A percentile compares a stretch with the other conserved stretches of the same genome.
phyloP scores from a whole-genome alignment of 2,329 filamentous ascomycete genomes.

The Metarhizium humberi region DNA sequence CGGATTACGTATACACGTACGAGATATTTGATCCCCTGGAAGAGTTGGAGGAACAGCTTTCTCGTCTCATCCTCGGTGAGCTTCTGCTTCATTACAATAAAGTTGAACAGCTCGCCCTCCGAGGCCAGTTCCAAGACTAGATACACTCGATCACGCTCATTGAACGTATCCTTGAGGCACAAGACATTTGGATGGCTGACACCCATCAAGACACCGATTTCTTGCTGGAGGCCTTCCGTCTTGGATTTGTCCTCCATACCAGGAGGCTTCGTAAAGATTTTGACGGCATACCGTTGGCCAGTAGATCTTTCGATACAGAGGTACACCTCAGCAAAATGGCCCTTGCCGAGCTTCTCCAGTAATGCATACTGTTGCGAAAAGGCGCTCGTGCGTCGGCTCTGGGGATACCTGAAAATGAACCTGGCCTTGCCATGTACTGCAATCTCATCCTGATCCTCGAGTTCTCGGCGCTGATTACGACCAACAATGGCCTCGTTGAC shows the following conservation, averaged over 20 bases:
- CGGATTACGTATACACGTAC: conserved; percentile 42
- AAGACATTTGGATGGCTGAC: conserved; percentile 90
- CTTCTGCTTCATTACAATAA: conserved; percentile 85
- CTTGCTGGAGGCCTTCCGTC: conserved; percentile 80
- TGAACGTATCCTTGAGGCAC: conserved; percentile 90
- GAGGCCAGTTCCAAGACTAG: conserved; percentile 82
- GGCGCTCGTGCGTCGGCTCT: conserved; percentile 59
- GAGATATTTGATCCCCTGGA: conserved; percentile 90
- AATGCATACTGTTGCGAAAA: conserved; percentile 84
- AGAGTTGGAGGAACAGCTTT: conserved; percentile 82
- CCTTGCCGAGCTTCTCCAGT: conserved; percentile 80
- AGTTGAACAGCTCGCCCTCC: conserved; percentile 93
- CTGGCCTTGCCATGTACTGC: conserved; percentile 75
- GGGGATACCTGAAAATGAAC: conserved; percentile 88
- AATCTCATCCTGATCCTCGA: conserved; percentile 86
- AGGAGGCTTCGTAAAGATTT: conserved; percentile 81
- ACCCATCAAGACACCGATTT: conserved; percentile 95
- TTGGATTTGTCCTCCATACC: conserved; percentile 78
- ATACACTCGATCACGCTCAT: conserved; percentile 84
- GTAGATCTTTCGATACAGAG: conserved; percentile 78
- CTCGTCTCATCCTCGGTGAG: conserved; percentile 75
- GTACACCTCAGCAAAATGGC: conserved; percentile 91
- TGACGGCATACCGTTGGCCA: conserved; percentile 80
- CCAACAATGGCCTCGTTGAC: conserved; percentile 88
- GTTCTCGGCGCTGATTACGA: conserved; percentile 80